Percentiles rank a stretch among this genome's conserved stretches.
These are phyloP conservation scores for Umbelopsis ramanniana DNA, from an alignment of 192 early-diverging fungal species.

Conservation along the genomic window DNA sequence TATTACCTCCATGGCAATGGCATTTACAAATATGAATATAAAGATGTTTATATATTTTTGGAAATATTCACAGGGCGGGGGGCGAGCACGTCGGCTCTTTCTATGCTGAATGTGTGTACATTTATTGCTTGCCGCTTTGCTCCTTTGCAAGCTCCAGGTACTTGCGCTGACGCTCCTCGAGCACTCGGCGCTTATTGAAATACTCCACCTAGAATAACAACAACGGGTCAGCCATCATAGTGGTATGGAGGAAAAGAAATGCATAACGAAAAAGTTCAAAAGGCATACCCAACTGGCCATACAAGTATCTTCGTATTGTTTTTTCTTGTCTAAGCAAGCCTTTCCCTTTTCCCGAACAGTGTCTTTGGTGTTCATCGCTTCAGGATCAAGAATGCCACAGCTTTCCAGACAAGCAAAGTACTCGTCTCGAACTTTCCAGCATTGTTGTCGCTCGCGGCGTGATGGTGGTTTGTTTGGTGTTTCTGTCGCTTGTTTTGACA, in stretches of 20 bases:
- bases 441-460: conserved; percentile 65
- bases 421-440: conserved; percentile 80
- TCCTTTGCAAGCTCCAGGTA: conserved; percentile 46
- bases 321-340: conserved; percentile 55
- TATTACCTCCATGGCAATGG: neutral
- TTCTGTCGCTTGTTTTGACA: conserved; percentile 20
- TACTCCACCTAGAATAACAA: conserved; percentile 51
- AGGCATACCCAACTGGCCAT: conserved; percentile 72
- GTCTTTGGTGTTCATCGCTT: conserved; percentile 45
- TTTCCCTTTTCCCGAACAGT: conserved; percentile 42
- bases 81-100: conserved; percentile 43
- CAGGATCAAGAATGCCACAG: conserved; percentile 61
- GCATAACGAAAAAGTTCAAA: neutral
- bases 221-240: too few relatives aligned
- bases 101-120: neutral
- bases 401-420: conserved; percentile 80
- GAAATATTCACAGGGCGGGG: conserved; percentile 64
- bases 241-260: neutral
- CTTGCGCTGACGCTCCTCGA: conserved; percentile 53
- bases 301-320: conserved; percentile 65
- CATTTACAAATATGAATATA: conserved; percentile 46
- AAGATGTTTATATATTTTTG: conserved; percentile 69
- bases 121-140: conserved; percentile 35
- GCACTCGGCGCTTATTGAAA: conserved; percentile 59
- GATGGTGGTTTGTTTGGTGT: conserved; percentile 56